phyloP scores from a whole-genome alignment of 495 filamentous ascomycete genomes.

The Talaromyces ruber region DNA sequence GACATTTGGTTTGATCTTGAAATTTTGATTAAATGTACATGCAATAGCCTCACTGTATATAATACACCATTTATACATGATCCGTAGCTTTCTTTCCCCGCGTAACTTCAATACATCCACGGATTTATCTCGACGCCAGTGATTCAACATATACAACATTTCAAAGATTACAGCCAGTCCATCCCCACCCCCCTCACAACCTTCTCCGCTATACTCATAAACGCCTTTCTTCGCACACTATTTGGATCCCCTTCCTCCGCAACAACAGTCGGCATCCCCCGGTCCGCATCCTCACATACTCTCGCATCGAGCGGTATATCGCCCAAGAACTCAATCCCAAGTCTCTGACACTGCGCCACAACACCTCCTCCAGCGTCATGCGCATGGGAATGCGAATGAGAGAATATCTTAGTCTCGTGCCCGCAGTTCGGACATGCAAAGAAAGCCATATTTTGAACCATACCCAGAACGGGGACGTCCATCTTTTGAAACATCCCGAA shows the following conservation, averaged over 20 bases:
- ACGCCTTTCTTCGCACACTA: constrained; percentile 60
- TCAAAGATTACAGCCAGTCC: constrained; percentile 14
- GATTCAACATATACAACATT: no score
- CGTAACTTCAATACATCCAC: no score
- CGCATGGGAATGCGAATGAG: constrained; percentile 23
- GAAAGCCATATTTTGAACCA: constrained; percentile 92
- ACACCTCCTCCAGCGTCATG: constrained; percentile 35
- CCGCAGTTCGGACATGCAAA: constrained; percentile 77
- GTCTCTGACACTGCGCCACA: constrained; percentile 48
- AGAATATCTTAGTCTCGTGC: constrained; percentile 69
- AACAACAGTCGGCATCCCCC: constrained; percentile 85
- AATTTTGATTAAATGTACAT: neutral
- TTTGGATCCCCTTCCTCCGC: constrained; percentile 71
- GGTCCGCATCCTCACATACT: constrained; percentile 85
- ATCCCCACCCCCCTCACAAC: constrained; percentile 45
- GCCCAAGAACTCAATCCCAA: constrained; percentile 68
- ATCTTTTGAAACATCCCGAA: constrained; percentile 87
- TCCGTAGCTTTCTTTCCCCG: neutral
- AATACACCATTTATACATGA: neutral
- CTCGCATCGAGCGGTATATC: constrained; percentile 82
- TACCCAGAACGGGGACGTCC: constrained; percentile 69
- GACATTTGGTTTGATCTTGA: neutral
- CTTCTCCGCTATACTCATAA: constrained; percentile 57
- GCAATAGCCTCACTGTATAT: neutral
- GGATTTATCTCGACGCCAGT: no score